These are phyloP conservation scores for Verticillium albo-atrum DNA, from an alignment of 2,329 filamentous ascomycete species.

Conservation along the genomic window DNA sequence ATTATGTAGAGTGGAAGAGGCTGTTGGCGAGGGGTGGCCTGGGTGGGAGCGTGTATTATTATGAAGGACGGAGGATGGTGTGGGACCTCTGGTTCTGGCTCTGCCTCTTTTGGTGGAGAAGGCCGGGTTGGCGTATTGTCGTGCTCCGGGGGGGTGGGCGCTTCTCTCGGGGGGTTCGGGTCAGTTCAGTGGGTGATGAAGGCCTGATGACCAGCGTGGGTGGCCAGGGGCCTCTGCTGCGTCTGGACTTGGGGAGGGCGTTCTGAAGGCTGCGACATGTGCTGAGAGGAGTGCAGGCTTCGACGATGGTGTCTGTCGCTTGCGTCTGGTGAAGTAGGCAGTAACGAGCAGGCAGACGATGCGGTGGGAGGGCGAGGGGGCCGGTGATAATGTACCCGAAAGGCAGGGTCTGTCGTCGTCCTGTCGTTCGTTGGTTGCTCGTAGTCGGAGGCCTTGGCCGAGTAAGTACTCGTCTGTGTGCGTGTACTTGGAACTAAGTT, in stretches of 20 bases:
- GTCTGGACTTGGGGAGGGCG: not conserved
- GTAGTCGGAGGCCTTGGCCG: not conserved
- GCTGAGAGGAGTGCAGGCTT: not conserved
- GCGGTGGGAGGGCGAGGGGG: not conserved
- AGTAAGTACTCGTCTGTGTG: not conserved
- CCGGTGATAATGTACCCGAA: not conserved
- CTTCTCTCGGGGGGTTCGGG: not conserved
- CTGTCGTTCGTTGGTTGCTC: not conserved
- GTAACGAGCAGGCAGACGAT: not conserved
- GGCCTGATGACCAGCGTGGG: not conserved
- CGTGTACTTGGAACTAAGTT: not conserved
- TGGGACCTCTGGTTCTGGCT: conserved; percentile 6
- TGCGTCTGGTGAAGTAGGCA: not conserved
- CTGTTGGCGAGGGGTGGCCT: not conserved
- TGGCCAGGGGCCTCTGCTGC: not conserved
- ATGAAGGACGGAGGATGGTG: conserved; percentile 1
- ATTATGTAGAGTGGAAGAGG: not conserved
- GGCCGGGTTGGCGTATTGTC: not conserved
- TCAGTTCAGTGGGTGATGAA: not conserved
- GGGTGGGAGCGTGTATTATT: not conserved
- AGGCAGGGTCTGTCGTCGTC: not conserved
- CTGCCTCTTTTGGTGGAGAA: not conserved
- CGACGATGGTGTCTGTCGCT: not conserved
- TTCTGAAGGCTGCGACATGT: not conserved
- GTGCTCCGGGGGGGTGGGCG: not conserved